Percentiles rank a stretch among this genome's conserved stretches.
Conservation (phyloP, 2,329 filamentous ascomycete species). For the Fusarium sp. region DNA sequence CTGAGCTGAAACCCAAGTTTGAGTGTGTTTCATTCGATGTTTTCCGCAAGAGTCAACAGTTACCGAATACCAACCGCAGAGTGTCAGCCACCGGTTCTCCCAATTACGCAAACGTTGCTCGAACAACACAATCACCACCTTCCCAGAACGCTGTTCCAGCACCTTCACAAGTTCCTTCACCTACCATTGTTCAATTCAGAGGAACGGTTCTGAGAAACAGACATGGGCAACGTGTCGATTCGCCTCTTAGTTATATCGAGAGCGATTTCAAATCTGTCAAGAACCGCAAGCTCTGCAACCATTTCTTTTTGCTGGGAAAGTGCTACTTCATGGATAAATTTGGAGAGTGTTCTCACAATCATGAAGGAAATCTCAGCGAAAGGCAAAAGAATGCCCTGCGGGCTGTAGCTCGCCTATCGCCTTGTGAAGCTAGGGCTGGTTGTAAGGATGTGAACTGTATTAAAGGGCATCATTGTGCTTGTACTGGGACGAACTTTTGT, state of each 20-base stretch:
- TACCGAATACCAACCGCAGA: conserved; percentile 14
- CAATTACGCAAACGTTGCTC: conserved; percentile 17
- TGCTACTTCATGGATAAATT: conserved; percentile 20
- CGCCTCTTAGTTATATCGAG: conserved; percentile 29
- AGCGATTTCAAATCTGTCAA: conserved; percentile 46
- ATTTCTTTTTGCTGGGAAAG: conserved; percentile 49
- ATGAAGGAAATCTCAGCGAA: conserved; percentile 40
- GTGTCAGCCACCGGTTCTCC: conserved; percentile 25
- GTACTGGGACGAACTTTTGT: no score
- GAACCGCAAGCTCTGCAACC: conserved; percentile 52
- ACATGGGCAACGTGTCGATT: conserved; percentile 50
- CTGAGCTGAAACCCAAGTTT: conserved; percentile 49
- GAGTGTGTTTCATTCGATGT: conserved; percentile 44
- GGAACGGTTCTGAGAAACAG: conserved; percentile 39
- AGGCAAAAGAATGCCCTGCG: conserved; percentile 48
- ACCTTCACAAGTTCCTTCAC: no score
- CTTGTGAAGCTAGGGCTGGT: conserved; percentile 46
- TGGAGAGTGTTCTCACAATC: conserved; percentile 46
- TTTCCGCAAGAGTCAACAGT: conserved; percentile 46
- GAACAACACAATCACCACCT: background rate
- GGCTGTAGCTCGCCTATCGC: conserved; percentile 49
- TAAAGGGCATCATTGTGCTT: conserved; percentile 40
- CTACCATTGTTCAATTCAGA: no score
- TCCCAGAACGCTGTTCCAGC: no score
- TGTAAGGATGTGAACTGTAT: conserved; percentile 47